Percentiles rank a stretch among this genome's conserved stretches.
These are phyloP conservation scores for Lagerstroemia speciosa DNA, from an alignment of 345 rosid species.

Conservation along the genomic window DNA sequence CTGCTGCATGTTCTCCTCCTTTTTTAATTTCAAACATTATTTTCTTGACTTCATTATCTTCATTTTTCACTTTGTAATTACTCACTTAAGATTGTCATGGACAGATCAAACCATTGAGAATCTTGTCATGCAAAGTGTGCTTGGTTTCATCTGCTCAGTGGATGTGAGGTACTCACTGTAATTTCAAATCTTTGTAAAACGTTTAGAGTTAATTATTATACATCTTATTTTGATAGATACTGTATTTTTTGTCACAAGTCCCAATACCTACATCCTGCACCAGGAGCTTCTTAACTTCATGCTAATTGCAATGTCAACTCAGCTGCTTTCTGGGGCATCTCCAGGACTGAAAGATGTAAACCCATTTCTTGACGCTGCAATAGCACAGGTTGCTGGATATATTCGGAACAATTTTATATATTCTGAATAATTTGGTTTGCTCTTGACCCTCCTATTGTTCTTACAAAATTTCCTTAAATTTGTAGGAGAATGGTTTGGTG, in stretches of 20 bases:
- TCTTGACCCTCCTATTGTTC: constrained; percentile 1
- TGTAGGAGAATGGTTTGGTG: constrained; percentile 71
- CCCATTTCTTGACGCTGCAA: constrained; percentile 85
- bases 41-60: background rate
- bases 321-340: constrained; percentile 70
- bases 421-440: background rate
- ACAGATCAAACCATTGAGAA: constrained; percentile 72
- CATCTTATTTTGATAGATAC: constrained; percentile 16
- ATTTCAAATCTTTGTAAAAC: background rate
- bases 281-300: constrained; percentile 90
- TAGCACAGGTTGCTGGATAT: constrained; percentile 80
- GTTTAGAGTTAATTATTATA: background rate
- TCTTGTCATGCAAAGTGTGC: constrained; percentile 68
- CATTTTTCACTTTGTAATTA: background rate
- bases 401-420: too few relatives aligned
- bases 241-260: constrained; percentile 47
- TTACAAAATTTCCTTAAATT: constrained; percentile 6
- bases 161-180: constrained; percentile 64
- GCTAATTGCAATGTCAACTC: constrained; percentile 84
- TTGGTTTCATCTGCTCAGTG: constrained; percentile 57
- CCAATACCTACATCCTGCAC: constrained; percentile 63
- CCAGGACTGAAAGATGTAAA: constrained; percentile 68
- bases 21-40: too few relatives aligned
- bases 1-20: too few relatives aligned
- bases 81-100: constrained; percentile 19